A percentile compares a stretch with the other conserved stretches of the same genome.
These are phyloP conservation scores for Coemansia sp. DNA, from an alignment of 192 early-diverging fungal genomes.

Conservation along the genomic window DNA sequence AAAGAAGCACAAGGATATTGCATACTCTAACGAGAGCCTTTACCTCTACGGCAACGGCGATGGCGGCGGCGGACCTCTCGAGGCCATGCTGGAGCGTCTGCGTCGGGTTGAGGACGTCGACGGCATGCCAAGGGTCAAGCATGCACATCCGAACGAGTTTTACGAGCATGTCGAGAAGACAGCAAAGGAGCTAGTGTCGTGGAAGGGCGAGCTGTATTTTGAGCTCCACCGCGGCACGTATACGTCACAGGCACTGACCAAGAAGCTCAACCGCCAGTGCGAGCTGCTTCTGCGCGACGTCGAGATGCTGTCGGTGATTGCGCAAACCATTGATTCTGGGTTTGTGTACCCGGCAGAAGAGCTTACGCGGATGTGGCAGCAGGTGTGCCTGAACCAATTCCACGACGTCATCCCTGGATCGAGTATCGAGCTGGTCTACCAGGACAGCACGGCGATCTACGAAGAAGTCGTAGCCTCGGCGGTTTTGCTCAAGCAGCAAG, in stretches of 20 bases:
- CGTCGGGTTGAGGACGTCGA: conserved; percentile 73
- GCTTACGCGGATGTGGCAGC: conserved; percentile 86
- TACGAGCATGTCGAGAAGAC: conserved; percentile 77
- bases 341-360: conserved; percentile 73
- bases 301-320: conserved; percentile 71
- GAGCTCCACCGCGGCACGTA: conserved; percentile 98
- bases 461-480: conserved; percentile 43
- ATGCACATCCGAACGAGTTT: conserved; percentile 79
- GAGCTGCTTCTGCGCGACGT: conserved; percentile 86
- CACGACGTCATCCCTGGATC: conserved; percentile 97
- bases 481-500: conserved; percentile 46
- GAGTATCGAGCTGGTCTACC: conserved; percentile 87
- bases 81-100: conserved; percentile 84
- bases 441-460: conserved; percentile 70
- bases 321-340: conserved; percentile 11
- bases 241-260: conserved; percentile 86
- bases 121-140: conserved; percentile 72
- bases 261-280: conserved; percentile 81
- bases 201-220: conserved; percentile 98
- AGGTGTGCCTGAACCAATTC: conserved; percentile 91
- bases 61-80: conserved; percentile 89
- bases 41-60: conserved; percentile 96
- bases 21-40: conserved; percentile 81
- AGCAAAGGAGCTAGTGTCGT: conserved; percentile 70
- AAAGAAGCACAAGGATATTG: conserved; percentile 85